Percentiles rank a stretch among this genome's conserved stretches.
Conservation (phyloP, 176 grass and related monocot species). For the Eremochloa ophiuroides region DNA sequence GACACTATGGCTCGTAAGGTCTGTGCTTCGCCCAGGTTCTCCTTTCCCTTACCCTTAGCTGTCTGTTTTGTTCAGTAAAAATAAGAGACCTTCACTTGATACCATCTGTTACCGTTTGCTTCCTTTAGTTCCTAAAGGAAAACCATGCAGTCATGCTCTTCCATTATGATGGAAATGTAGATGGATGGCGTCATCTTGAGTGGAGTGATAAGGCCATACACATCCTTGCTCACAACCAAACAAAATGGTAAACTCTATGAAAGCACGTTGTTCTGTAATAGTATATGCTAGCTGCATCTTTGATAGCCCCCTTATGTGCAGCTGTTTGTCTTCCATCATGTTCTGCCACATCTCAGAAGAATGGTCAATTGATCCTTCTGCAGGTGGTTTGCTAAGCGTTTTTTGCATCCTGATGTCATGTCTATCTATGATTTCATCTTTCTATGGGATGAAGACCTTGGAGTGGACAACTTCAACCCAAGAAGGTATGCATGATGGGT, state of each 20-base stretch:
- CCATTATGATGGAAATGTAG: conserved; percentile 96
- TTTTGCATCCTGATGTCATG: conserved; percentile 87
- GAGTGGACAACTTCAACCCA: conserved; percentile 87
- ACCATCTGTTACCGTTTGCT: neutral
- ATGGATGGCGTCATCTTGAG: conserved; percentile 75
- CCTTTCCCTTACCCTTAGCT: neutral
- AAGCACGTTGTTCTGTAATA: neutral
- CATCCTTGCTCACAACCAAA: conserved; percentile 85
- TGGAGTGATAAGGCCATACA: conserved; percentile 90
- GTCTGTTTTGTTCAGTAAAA: neutral
- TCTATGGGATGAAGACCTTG: conserved; percentile 98
- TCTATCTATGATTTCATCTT: conserved; percentile 82
- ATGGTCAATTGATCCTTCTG: neutral
- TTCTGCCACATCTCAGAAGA: neutral
- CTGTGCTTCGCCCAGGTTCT: neutral
- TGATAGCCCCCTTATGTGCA: neutral
- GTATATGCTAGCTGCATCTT: neutral
- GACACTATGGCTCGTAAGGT: conserved; percentile 79
- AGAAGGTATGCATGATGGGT: conserved; percentile 42
- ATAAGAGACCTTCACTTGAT: neutral
- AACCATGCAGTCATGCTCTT: conserved; percentile 89
- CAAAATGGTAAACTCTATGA: conserved; percentile 67
- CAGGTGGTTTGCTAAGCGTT: conserved; percentile 99
- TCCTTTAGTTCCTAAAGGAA: conserved; percentile 70
- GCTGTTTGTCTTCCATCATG: neutral